These are phyloP conservation scores for Pedinophyceae sp. DNA, from an alignment of 139 green algal species.

Conservation along the genomic window DNA sequence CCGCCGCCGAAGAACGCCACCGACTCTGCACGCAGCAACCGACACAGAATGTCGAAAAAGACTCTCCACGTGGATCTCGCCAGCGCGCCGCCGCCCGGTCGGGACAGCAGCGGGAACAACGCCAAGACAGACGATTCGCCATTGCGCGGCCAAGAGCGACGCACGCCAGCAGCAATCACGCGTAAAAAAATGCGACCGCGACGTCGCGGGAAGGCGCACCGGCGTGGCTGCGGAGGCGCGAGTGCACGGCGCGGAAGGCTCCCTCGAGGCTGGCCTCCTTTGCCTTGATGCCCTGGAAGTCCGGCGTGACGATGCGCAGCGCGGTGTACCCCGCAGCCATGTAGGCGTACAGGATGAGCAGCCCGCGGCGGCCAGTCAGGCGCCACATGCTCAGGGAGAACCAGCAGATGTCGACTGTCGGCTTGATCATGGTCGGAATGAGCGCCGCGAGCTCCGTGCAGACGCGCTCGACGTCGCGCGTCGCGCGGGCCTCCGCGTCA, in stretches of 20 bases:
- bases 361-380: constrained; percentile 36
- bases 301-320: constrained; percentile 34
- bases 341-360: constrained; percentile 52
- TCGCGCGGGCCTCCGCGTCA: constrained; percentile 44
- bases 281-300: constrained; percentile 31
- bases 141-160: too few relatives aligned
- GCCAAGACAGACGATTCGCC: too few relatives aligned
- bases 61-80: too few relatives aligned
- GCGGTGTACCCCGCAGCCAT: constrained; percentile 29
- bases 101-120: too few relatives aligned
- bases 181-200: too few relatives aligned
- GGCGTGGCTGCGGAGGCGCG: background rate
- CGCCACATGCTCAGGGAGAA: constrained; percentile 36
- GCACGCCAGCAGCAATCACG: too few relatives aligned
- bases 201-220: too few relatives aligned
- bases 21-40: too few relatives aligned
- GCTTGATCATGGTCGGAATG: constrained; percentile 53
- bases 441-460: constrained; percentile 42
- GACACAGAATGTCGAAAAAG: too few relatives aligned
- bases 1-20: constrained; percentile 55
- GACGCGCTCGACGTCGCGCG: constrained; percentile 42
- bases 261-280: constrained; percentile 32
- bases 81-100: too few relatives aligned
- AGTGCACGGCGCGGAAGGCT: constrained; percentile 18
- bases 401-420: constrained; percentile 50